Evolutionary conservation across 2,329 filamentous ascomycete species (phyloP).

Genomic region (Dothideomycetes sp.): DNA sequence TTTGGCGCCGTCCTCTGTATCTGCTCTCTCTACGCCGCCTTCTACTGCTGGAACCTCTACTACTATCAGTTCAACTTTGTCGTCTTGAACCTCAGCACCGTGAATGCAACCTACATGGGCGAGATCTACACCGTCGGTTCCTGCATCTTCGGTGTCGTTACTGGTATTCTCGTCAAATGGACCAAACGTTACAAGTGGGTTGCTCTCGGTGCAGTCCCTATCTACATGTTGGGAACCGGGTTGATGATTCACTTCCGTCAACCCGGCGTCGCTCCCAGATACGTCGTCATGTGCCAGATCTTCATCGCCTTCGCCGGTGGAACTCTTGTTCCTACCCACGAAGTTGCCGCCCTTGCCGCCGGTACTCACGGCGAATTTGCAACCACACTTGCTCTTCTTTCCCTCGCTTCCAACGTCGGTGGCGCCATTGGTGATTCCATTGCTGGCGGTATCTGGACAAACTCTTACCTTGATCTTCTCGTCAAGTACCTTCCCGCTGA

Average conservation of each 20-base stretch:
- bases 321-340: constrained; percentile 45
- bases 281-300: constrained; percentile 47
- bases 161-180: constrained; percentile 39
- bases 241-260: constrained; percentile 30
- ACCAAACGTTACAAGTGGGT: constrained; percentile 44
- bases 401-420: constrained; percentile 24
- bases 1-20: constrained; percentile 37
- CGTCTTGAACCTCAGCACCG: constrained; percentile 1
- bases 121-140: constrained; percentile 31
- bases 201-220: constrained; percentile 22
- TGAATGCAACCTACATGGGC: constrained; percentile 9
- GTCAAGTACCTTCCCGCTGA: constrained; percentile 3
- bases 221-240: constrained; percentile 26
- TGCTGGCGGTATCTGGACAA: constrained; percentile 25
- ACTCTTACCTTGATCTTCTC: constrained; percentile 8
- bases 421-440: constrained; percentile 22
- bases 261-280: constrained; percentile 35
- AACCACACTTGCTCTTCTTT: constrained; percentile 27
- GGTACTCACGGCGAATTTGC: constrained; percentile 26
- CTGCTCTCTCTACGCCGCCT: constrained; percentile 37
- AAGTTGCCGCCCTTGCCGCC: constrained; percentile 48
- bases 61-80: constrained; percentile 25
- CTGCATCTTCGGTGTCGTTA: constrained; percentile 36
- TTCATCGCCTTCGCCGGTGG: constrained; percentile 47
- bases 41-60: constrained; percentile 33